Conservation (phyloP, 371 early-diverging fungal genomes). For the Mucor racemosus region DNA sequence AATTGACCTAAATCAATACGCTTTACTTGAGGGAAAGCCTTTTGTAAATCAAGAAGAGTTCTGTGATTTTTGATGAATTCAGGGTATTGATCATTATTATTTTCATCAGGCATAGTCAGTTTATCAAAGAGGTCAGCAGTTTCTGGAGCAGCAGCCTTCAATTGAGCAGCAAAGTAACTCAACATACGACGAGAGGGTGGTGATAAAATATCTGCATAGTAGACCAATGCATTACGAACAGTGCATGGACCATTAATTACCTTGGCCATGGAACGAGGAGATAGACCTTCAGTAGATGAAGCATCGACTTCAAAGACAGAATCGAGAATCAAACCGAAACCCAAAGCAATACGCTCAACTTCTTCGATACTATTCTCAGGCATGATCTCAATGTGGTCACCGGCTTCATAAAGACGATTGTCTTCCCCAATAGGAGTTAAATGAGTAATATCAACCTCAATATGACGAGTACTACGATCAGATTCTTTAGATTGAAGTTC, state of each 20-base stretch:
- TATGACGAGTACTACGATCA: constrained; percentile 47
- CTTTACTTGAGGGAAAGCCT: constrained; percentile 46
- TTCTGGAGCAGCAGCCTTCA: constrained; percentile 31
- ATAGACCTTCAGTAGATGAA: constrained; percentile 23
- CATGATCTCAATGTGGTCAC: constrained; percentile 60
- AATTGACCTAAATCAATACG: constrained; percentile 48
- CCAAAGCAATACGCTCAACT: constrained; percentile 47
- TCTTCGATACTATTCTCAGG: constrained; percentile 42
- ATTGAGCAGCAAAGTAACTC: constrained; percentile 41
- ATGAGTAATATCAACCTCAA: constrained; percentile 44
- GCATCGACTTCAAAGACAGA: constrained; percentile 51
- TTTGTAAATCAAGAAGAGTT: constrained; percentile 51
- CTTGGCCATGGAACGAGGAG: constrained; percentile 57
- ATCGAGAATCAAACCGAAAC: constrained; percentile 52
- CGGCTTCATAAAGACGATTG: constrained; percentile 43
- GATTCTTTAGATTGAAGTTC: constrained; percentile 40
- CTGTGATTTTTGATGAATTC: constrained; percentile 47
- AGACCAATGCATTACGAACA: constrained; percentile 45
- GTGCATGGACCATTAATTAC: constrained; percentile 53
- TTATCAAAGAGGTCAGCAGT: constrained; percentile 35
- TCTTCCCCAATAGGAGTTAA: constrained; percentile 26
- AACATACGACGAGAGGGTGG: constrained; percentile 53
- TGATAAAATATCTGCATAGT: constrained; percentile 51
- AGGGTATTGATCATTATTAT: constrained; percentile 36
- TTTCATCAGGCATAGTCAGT: constrained; percentile 36